A percentile compares a stretch with the other conserved stretches of the same genome.
Conservation (phyloP, 1,284 basidiomycete species). For the Ceratobasidium sp. region DNA sequence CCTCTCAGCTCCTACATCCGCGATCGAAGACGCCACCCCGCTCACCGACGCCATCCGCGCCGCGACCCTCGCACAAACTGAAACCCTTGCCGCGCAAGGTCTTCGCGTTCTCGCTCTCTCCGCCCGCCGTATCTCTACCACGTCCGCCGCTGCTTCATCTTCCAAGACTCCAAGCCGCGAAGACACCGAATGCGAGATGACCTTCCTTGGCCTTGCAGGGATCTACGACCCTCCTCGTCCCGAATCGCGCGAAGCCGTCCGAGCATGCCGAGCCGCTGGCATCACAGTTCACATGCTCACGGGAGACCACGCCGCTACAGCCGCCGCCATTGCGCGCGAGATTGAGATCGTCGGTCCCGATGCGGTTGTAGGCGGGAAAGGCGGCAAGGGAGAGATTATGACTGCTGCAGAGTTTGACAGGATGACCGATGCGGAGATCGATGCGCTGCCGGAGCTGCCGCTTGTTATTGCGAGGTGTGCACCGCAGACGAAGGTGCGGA, state of each 20-base stretch:
- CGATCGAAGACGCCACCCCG: constrained; percentile 52
- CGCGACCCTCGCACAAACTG: constrained; percentile 64
- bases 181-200: no score
- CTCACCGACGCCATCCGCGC: constrained; percentile 59
- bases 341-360: constrained; percentile 67
- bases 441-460: constrained; percentile 66
- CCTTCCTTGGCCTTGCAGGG: constrained; percentile 75
- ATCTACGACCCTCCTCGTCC: constrained; percentile 79
- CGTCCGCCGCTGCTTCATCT: no score
- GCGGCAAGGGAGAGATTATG: constrained; percentile 53
- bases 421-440: constrained; percentile 72
- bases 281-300: constrained; percentile 74
- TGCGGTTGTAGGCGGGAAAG: constrained; percentile 56
- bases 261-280: constrained; percentile 91
- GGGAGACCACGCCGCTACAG: constrained; percentile 64
- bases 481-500: constrained; percentile 63
- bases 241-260: constrained; percentile 86
- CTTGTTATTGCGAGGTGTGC: constrained; percentile 72
- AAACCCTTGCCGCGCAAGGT: constrained; percentile 70
- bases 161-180: no score
- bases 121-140: no score
- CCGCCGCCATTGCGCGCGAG: constrained; percentile 62
- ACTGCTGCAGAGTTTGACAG: constrained; percentile 74
- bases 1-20: constrained; percentile 55
- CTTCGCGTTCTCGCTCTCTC: constrained; percentile 64